These are phyloP conservation scores for Scheffersomyces parashehatae DNA, from an alignment of 1,139 yeast species.

Conservation along the genomic window DNA sequence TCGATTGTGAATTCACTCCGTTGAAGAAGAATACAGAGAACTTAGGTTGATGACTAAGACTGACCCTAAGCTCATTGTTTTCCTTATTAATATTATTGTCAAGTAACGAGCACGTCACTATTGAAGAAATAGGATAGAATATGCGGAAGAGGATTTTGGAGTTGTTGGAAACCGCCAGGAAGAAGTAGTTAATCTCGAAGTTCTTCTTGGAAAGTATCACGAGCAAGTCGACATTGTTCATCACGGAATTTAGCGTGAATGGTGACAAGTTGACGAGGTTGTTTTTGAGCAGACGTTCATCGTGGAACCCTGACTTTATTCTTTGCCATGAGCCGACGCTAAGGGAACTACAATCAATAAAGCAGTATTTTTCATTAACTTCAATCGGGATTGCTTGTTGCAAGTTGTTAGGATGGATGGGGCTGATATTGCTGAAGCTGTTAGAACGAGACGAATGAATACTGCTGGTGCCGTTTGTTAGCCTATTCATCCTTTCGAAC, in stretches of 20 bases:
- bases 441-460: constrained; percentile 22
- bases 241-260: constrained; percentile 56
- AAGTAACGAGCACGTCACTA: constrained; percentile 47
- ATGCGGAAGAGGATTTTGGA: constrained; percentile 69
- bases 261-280: constrained; percentile 66
- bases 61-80: constrained; percentile 52
- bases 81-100: constrained; percentile 46
- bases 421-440: constrained; percentile 16
- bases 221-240: constrained; percentile 67
- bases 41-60: constrained; percentile 62
- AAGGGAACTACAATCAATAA: constrained; percentile 64
- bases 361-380: constrained; percentile 65
- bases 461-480: constrained; percentile 4
- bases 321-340: constrained; percentile 82
- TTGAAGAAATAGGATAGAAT: constrained; percentile 58
- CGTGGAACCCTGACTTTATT: constrained; percentile 61
- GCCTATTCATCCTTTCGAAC: constrained; percentile 46
- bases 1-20: constrained; percentile 50
- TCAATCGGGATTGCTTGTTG: constrained; percentile 44
- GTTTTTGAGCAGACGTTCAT: constrained; percentile 38
- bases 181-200: constrained; percentile 71
- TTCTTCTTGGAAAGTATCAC: constrained; percentile 68
- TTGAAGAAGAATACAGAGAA: constrained; percentile 71
- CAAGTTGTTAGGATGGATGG: background rate
- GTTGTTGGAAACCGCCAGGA: constrained; percentile 66